Conservation (phyloP, 2,329 filamentous ascomycete species). For the Penicillium sp. region DNA sequence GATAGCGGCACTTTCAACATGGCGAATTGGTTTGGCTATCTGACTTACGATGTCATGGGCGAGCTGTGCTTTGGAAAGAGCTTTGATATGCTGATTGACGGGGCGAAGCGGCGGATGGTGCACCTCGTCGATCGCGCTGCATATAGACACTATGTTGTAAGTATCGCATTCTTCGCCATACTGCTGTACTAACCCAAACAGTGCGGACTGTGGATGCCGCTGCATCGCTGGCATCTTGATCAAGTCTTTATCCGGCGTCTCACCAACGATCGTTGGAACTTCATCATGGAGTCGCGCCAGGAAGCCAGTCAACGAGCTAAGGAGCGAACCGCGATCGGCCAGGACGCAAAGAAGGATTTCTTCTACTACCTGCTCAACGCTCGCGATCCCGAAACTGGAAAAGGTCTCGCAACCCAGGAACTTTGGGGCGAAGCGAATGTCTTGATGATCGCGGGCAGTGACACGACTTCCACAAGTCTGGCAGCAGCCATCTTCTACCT, state of each 20-base stretch:
- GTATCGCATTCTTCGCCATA: constrained; percentile 32
- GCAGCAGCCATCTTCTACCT: constrained; percentile 50
- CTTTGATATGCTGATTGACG: constrained; percentile 54
- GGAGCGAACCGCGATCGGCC: constrained; percentile 60
- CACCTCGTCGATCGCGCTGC: constrained; percentile 70
- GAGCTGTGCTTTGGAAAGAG: constrained; percentile 58
- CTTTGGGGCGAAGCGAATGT: constrained; percentile 74
- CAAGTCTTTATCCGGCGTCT: constrained; percentile 70
- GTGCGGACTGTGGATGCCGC: constrained; percentile 74
- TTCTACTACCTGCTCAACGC: constrained; percentile 77
- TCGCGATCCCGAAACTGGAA: constrained; percentile 71
- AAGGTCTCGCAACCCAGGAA: constrained; percentile 68
- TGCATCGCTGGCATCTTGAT: constrained; percentile 70
- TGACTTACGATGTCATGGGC: constrained; percentile 58
- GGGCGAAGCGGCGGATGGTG: constrained; percentile 64
- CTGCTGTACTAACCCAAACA: constrained; percentile 34
- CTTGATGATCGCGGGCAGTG: constrained; percentile 73
- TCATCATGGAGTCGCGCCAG: constrained; percentile 72
- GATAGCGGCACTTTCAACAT: constrained; percentile 32
- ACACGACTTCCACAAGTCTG: constrained; percentile 71
- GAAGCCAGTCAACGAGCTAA: constrained; percentile 71
- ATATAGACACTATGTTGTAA: constrained; percentile 70
- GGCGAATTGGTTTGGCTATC: constrained; percentile 46
- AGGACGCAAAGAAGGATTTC: constrained; percentile 72
- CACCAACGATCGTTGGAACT: constrained; percentile 68